Evolutionary conservation across 148 eudicot species (phyloP), one percentile per base, ranked within the genome.

Genomic region (Dianthus caryophyllus): DNA sequence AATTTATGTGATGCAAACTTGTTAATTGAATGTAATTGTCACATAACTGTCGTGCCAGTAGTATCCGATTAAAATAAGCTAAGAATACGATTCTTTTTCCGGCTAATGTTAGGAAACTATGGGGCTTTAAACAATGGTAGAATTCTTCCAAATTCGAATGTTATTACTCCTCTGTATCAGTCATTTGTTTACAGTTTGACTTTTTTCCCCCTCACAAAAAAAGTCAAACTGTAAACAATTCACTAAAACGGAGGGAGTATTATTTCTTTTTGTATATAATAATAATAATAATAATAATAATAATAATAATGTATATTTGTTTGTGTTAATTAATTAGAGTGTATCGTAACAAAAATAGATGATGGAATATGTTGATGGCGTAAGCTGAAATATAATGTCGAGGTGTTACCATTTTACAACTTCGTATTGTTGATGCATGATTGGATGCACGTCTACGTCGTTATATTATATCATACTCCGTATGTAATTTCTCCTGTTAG

Each of bases 401-500:
- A 56, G 8, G 61, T 56, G 61, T 56, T 20, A 7, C 9, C 6
- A 36, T 2, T 33, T 56, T 27, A 16, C 9, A 27, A 2, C 29
- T 56, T 15, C 5, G 26, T 27, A 31, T 29, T 58, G 27, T 56
- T 29, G 62, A 15, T 17, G 30, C 41, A 58, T 58, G 20, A 31
- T 58, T 58, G 62, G 62, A 30, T 58, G 62, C 62, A 58, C 62
- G 62, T 58, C 29, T 58, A n/a, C n/a, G n/a, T n/a, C n/a, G n/a
- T n/a, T n/a, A n/a, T n/a, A n/a, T n/a, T n/a, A n/a, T n/a, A n/a
- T n/a, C n/a, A n/a, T n/a, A n/a, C n/a, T n/a, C n/a, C n/a, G n/a
- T n/a, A n/a, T n/a, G n/a, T n/a, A n/a, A n/a, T n/a, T n/a, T n/a
- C n/a, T n/a, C n/a, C n/a, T n/a, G n/a, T n/a, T n/a, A n/a, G n/a